Evolutionary conservation across 2,329 filamentous ascomycete genomes (phyloP).

Genomic region (Colletotrichum cordylinicola): DNA sequence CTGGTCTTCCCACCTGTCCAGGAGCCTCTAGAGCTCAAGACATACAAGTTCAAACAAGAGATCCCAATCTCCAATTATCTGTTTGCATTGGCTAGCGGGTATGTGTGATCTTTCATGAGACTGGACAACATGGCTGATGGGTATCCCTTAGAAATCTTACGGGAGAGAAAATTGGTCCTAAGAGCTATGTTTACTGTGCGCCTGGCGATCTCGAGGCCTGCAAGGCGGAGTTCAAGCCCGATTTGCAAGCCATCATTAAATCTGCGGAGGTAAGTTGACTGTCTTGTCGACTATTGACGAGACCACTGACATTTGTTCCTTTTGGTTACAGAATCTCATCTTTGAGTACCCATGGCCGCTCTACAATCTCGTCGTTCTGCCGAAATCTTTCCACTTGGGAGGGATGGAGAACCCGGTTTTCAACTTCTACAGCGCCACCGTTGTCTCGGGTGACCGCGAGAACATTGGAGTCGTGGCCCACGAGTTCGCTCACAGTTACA

Average conservation of each 20-base stretch:
- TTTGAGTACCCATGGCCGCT: conserved; percentile 93
- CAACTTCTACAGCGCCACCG: conserved; percentile 90
- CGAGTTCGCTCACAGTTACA: conserved; percentile 17
- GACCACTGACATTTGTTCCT: background rate
- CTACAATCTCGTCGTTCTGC: conserved; percentile 91
- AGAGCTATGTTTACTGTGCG: conserved; percentile 83
- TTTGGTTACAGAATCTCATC: conserved; percentile 57
- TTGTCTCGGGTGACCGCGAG: background rate
- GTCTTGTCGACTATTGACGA: too few species aligned
- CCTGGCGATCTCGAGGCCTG: conserved; percentile 84
- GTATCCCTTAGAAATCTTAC: conserved; percentile 75
- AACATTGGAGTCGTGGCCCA: conserved; percentile 14
- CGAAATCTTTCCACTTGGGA: conserved; percentile 35
- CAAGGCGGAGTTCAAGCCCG: conserved; percentile 90
- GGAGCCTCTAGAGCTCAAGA: background rate
- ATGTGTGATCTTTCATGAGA: background rate
- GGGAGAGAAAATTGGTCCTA: conserved; percentile 82
- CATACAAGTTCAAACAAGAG: conserved; percentile 84
- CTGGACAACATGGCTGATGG: background rate
- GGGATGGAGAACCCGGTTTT: conserved; percentile 89
- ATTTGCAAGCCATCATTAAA: conserved; percentile 90
- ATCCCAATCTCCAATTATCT: conserved; percentile 94
- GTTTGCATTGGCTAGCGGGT: conserved; percentile 74
- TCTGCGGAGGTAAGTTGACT: conserved; percentile 64
- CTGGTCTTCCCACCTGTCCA: background rate